Evolutionary conservation across 148 eudicot genomes (phyloP).

Genomic region (Polygonum aviculare): DNA sequence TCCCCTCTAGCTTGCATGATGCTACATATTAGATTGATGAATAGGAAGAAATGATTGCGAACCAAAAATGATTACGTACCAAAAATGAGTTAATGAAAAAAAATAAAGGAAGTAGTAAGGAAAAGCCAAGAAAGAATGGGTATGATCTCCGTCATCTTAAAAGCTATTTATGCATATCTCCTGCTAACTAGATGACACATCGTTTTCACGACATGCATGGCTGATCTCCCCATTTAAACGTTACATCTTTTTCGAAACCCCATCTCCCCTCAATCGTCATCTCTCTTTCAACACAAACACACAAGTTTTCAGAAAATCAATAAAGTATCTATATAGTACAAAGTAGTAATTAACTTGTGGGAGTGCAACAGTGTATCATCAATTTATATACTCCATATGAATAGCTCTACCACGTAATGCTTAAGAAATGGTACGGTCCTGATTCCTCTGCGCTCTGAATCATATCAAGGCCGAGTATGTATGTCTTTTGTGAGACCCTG

Average conservation of each 20-base stretch:
- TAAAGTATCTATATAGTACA: not conserved
- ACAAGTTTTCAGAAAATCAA: not conserved
- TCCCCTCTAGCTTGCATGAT: too few species aligned
- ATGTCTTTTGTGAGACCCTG: constrained; percentile 3
- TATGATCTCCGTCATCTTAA: not conserved
- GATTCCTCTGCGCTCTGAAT: not conserved
- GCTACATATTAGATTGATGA: too few species aligned
- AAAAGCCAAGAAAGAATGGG: too few species aligned
- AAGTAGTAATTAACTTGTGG: not conserved
- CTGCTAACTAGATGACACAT: constrained; percentile 3
- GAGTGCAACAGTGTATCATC: not conserved
- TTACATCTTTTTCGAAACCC: constrained; percentile 7
- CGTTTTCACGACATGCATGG: constrained; percentile 8
- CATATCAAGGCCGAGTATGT: not conserved
- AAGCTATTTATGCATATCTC: constrained; percentile 1
- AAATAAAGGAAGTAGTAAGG: not conserved
- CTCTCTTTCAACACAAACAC: not conserved
- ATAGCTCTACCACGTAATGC: not conserved
- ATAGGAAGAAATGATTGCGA: not conserved
- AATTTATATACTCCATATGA: not conserved
- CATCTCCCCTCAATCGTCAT: not conserved
- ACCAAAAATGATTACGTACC: not conserved
- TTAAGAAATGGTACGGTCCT: not conserved
- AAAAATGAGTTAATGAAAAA: not conserved
- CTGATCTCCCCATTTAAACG: constrained; percentile 1